Evolutionary conservation across 768 basidiomycete species (phyloP), one percentile per base, ranked within the genome.

Genomic region (Agrocybe pediades): DNA sequence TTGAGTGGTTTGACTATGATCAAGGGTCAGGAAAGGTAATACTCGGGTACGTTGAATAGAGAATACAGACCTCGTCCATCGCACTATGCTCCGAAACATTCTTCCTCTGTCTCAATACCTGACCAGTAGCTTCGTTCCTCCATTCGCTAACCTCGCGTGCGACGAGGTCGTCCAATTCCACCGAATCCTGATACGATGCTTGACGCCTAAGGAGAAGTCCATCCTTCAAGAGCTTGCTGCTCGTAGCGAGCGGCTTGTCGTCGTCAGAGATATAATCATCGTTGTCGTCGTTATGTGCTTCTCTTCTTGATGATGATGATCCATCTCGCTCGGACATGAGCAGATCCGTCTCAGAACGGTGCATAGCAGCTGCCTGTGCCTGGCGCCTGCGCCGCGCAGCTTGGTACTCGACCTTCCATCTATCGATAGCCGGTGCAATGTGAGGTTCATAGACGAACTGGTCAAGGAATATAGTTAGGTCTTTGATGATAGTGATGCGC

Each of bases 361-460:
- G 46, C 15, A 48, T 46, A 15, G 41, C 56, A 30, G 49, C 33
- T 27, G 50, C 49, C 42, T 36, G 41, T 29, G 50, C 43, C 39
- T 29, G 42, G 39, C 62, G 55, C 49, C 64, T 56, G 9, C 57
- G 49, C 47, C 61, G 55, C 30, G 56, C 55, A 19, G 71, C 72
- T 33, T 74, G 46, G 49, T 69, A 75, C 47, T 75, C 71, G 49
- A 70, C 71, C 5, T 70, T 74, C 76, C 75, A 76, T 56, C 66
- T 71, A 61, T 84, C 85, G 24, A 88, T 41, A 40, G 71, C 75
- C 0, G 86, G 86, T 17, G 84, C 85, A 53, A 88, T 77, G 54
- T 87, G 85, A 9, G 86, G 86, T 56, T 86, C 85, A 53, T 86
- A 88, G 24, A 89, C 79, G 51, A 84, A 83, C 87, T 89, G 48